Percentiles rank a stretch among this genome's conserved stretches.
phyloP scores from a whole-genome alignment of 805 yeast species.

The Saccharomycopsis schoenii region DNA sequence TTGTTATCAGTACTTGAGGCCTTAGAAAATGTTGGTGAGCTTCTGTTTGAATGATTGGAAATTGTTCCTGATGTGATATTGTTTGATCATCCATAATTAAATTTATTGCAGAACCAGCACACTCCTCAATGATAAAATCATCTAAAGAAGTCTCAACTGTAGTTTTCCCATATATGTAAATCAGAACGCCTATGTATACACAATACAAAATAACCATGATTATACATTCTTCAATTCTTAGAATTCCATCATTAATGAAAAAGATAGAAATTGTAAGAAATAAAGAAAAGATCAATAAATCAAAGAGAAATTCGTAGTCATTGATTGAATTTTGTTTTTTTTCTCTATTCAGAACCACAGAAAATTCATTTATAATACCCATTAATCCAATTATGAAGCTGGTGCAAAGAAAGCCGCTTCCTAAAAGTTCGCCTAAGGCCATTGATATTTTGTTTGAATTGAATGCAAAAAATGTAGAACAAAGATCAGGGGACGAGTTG shows the following conservation, averaged over 20 bases:
- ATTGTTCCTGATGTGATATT: not conserved
- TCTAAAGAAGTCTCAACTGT: not conserved
- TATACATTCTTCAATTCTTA: slow-evolving; percentile 10
- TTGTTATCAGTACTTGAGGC: not conserved
- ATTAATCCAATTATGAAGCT: slow-evolving; percentile 75
- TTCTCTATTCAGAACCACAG: slow-evolving; percentile 27
- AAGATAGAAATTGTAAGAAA: slow-evolving; percentile 18
- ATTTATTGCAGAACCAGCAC: not conserved
- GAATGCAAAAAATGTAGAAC: slow-evolving; percentile 78
- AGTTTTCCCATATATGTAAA: not conserved
- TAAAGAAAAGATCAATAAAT: slow-evolving; percentile 18
- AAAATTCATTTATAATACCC: slow-evolving; percentile 56
- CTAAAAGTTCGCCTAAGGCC: slow-evolving; percentile 83
- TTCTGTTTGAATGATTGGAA: not conserved
- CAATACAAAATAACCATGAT: slow-evolving; percentile 7
- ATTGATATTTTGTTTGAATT: slow-evolving; percentile 55
- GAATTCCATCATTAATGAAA: slow-evolving; percentile 13
- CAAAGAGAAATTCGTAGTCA: slow-evolving; percentile 21
- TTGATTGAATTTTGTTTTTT: not conserved
- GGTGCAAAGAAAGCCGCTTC: slow-evolving; percentile 75
- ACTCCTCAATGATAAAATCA: not conserved
- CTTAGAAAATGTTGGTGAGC: not conserved
- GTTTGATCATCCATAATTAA: not conserved
- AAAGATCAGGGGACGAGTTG: slow-evolving; percentile 84
- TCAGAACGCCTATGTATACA: slow-evolving; percentile 5